phyloP scores from a whole-genome alignment of 495 filamentous ascomycete species.

The Penicillium soppii region DNA sequence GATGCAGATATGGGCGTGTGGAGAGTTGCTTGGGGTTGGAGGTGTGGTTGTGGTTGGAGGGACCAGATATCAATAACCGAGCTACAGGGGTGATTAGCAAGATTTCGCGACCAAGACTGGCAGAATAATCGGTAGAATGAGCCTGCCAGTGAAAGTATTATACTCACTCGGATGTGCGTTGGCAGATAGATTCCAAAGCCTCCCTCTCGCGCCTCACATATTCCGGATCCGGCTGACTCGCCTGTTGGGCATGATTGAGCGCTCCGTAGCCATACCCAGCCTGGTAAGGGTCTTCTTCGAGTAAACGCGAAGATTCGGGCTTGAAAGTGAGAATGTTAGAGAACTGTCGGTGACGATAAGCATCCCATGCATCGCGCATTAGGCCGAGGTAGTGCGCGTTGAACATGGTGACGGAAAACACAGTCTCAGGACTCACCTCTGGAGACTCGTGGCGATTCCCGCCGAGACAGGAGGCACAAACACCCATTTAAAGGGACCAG shows the following conservation, averaged over 20 bases:
- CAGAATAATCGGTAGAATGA: neutral
- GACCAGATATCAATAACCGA: constrained; percentile 53
- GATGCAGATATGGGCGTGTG: constrained; percentile 31
- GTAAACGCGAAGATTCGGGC: constrained; percentile 51
- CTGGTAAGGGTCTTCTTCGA: constrained; percentile 54
- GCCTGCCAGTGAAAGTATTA: neutral
- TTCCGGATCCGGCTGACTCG: constrained; percentile 48
- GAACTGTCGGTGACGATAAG: neutral
- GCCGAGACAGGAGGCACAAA: constrained; percentile 53
- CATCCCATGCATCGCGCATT: constrained; percentile 15
- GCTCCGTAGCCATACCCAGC: constrained; percentile 48
- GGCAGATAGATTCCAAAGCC: constrained; percentile 53
- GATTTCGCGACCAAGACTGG: neutral
- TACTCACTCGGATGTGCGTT: constrained; percentile 52
- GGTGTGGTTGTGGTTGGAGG: constrained; percentile 48
- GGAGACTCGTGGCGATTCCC: constrained; percentile 40
- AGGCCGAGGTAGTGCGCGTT: constrained; percentile 16
- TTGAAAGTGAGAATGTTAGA: constrained; percentile 27
- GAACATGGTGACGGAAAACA: constrained; percentile 9
- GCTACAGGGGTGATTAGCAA: constrained; percentile 14
- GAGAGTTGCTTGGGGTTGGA: constrained; percentile 47
- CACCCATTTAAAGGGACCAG: constrained; percentile 40
- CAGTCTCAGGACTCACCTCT: constrained; percentile 38
- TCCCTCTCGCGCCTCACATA: constrained; percentile 51
- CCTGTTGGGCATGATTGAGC: constrained; percentile 37